Conservation (phyloP, 2,329 filamentous ascomycete species). For the Gaeumannomyces tritici region DNA sequence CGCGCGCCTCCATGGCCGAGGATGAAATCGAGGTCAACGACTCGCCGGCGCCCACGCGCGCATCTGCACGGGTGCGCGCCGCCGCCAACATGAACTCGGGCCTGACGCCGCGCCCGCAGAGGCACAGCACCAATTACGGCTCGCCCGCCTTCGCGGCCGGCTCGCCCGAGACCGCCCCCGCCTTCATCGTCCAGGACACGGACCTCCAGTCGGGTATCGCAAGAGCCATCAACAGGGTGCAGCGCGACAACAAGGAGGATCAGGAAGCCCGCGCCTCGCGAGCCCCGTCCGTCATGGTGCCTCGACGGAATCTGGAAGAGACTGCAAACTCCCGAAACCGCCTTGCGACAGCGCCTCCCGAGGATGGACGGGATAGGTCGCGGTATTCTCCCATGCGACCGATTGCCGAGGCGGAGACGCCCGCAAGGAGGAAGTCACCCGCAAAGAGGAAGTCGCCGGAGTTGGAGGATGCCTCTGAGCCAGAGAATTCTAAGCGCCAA, state of each 20-base stretch:
- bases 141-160: neutral
- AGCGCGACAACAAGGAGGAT: constrained; percentile 10
- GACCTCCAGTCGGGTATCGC: constrained; percentile 12
- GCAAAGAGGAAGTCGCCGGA: neutral
- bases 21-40: neutral
- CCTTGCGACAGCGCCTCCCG: neutral
- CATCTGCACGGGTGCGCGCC: neutral
- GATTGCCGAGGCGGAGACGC: neutral
- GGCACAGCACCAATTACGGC: constrained; percentile 3
- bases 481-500: neutral
- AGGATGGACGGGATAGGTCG: neutral
- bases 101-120: constrained; percentile 1
- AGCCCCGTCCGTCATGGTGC: neutral
- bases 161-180: neutral
- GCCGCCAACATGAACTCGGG: neutral
- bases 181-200: constrained; percentile 9
- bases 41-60: neutral
- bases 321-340: neutral
- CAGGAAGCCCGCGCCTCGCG: neutral
- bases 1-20: neutral
- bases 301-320: neutral
- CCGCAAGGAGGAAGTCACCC: neutral
- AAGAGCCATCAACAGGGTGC: constrained; percentile 10
- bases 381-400: neutral
- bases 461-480: neutral